These are phyloP conservation scores for Pseudoscleropodium purum DNA, from an alignment of 225 moss, liverwort and hornwort species.

Conservation along the genomic window DNA sequence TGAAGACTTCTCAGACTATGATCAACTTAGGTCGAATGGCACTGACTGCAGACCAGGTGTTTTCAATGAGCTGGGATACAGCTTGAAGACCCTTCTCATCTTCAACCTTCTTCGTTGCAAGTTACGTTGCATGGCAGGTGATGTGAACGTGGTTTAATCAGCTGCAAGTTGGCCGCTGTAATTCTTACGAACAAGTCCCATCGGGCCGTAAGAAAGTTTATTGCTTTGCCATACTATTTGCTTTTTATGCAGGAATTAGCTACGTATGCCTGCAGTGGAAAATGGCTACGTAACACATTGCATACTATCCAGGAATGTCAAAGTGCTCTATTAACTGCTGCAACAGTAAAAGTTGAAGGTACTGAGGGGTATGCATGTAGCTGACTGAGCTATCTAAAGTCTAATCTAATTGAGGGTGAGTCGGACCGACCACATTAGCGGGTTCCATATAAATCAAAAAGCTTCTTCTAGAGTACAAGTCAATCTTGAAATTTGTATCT, in stretches of 20 bases:
- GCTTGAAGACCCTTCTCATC: not conserved
- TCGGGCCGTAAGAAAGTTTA: not conserved
- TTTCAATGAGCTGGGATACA: slow-evolving; percentile 2
- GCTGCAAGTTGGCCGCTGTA: not conserved
- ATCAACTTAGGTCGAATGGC: not conserved
- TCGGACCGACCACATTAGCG: not conserved
- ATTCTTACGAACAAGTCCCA: not conserved
- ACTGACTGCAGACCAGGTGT: not conserved
- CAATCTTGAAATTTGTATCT: not conserved
- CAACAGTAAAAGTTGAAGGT: not conserved
- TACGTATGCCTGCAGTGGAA: not conserved
- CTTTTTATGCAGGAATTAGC: not conserved
- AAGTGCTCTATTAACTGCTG: not conserved
- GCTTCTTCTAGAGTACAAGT: not conserved
- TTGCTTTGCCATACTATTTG: not conserved
- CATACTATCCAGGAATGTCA: not conserved
- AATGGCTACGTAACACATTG: not conserved
- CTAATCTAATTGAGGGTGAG: not conserved
- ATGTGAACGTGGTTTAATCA: not conserved
- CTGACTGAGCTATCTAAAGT: not conserved
- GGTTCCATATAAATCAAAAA: not conserved
- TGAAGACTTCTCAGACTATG: not conserved
- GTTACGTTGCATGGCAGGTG: slow-evolving; percentile 1
- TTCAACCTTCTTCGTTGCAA: not conserved
- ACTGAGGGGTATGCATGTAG: not conserved